These are phyloP conservation scores for Lactarius tabidus DNA, from an alignment of 768 basidiomycete species.

Conservation along the genomic window DNA sequence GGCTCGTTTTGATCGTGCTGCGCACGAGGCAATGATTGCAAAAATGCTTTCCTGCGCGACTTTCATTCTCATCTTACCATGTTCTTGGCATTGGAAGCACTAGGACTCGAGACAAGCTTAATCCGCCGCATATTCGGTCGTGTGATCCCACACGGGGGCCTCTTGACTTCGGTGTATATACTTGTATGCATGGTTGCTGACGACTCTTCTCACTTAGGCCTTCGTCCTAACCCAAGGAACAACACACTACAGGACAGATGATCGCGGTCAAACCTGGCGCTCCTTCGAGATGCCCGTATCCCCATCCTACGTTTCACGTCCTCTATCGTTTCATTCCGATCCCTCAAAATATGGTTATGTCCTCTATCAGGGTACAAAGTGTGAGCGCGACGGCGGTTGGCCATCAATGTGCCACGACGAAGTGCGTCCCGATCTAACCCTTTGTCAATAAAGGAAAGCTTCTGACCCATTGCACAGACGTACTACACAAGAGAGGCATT, in stretches of 20 bases:
- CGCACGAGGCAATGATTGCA: no score
- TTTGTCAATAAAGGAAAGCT: not conserved
- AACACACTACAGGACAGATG: slow-evolving; percentile 83
- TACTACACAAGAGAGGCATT: slow-evolving; percentile 89
- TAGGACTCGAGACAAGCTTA: not conserved
- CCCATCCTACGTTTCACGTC: slow-evolving; percentile 55
- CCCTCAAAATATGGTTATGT: slow-evolving; percentile 65
- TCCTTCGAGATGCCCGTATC: slow-evolving; percentile 63
- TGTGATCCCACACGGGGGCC: not conserved
- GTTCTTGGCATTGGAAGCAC: not conserved
- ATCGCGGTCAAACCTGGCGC: slow-evolving; percentile 87
- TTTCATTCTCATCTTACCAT: not conserved
- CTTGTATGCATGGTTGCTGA: not conserved
- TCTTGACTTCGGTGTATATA: not conserved
- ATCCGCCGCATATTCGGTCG: not conserved
- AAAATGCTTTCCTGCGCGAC: not conserved
- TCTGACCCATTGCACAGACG: slow-evolving; percentile 48
- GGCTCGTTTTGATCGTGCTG: not conserved
- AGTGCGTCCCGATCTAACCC: slow-evolving; percentile 38
- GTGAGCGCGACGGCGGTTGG: slow-evolving; percentile 50
- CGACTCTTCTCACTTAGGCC: slow-evolving; percentile 47
- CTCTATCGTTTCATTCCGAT: slow-evolving; percentile 86
- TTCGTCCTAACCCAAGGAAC: slow-evolving; percentile 75
- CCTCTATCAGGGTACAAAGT: slow-evolving; percentile 72
- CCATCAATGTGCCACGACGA: slow-evolving; percentile 63